Evolutionary conservation across 768 basidiomycete genomes (phyloP), one percentile per base, ranked within the genome.

Genomic region (Ramaria rubella): DNA sequence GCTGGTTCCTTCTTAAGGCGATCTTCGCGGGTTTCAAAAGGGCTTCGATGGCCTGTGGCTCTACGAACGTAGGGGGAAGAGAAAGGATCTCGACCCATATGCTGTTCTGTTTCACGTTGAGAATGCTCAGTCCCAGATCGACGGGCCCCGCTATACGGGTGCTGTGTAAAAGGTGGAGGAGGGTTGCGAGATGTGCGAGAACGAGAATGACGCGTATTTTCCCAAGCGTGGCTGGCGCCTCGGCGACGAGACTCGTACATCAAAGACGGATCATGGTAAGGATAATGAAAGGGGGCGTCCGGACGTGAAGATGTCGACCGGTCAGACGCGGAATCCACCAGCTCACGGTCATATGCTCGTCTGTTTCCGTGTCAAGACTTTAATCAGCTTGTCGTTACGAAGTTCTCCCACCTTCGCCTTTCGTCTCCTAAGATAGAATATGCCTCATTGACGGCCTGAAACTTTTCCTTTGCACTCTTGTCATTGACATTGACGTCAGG

Each of bases 381-480:
- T 44, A 21, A 45, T 27, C 19, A 46, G 21, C 2, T n/a, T 31
- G 42, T 14, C 23, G 17, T 24, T 29, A 14, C 34, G 24, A 49
- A 30, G 7, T 26, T 7, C 5, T 55, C 71, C 42, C 49, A 75
- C 78, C 77, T 70, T 62, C 73, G 72, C 45, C 77, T 66, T 52
- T 77, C 76, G 48, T 79, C 72, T 6, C 75, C 72, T 7, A 79
- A 66, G 19, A 77, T 59, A 1, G 72, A 65, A 44, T 78, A 80
- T 2, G 78, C 78, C 49, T 78, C 79, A 60, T 75, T 78, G 49
- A 77, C 71, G 0, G 67, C 70, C 49, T 75, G 74, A 56, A 77
- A 79, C 49, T 66, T 77, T 55, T 68, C 65, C 54, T 69, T 71
- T 1, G 77, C 70, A 3, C 58, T 45, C 5, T 64, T 65, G 50